Base-by-base conservation (phyloP, 768 basidiomycete species). In the Arthromyces matolae region DNA sequence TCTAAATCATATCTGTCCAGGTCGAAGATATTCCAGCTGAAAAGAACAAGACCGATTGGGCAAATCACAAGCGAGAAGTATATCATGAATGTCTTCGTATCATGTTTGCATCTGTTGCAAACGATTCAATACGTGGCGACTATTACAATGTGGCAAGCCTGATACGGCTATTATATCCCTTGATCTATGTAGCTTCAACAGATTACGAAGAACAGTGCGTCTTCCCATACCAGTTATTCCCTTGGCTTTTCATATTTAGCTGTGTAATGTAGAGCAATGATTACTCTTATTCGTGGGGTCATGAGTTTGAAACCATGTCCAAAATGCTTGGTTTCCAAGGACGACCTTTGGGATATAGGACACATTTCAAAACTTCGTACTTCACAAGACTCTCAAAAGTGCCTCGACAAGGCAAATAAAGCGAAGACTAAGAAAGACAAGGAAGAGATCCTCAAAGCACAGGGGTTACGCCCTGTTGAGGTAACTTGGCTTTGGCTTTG, bases 61-160 rank as follows among this genome's bases (percentile, higher is more conserved):
- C 60, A 0, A 66, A 61, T 7, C 62, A 65, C 42, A 74, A 75
- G 23, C 48, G 32, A 1, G 55, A 61, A 2, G 58, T 75, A 2
- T 74, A 69, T 67, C 75, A 77, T 45, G 32, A 60, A 19, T 50
- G 64, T 0, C 69, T 74, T 22, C 5, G 20, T 0, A 49, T 59
- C n/a, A 43, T 75, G 0, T 52, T 76, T 10, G 51, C 64, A 7
- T 54, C 47, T 5, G 50, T 71, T 2, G 31, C 34, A 4, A 1
- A 6, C 0, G 32, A 52, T 19, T 61, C 64, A 1, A 35, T 47
- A 4, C 53, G 38, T 0, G 67, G 68, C 1, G 45, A 19, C 9
- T 50, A 38, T 41, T 36, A 45, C 24, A 19, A 38, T 3, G 66
- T 59, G 51, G 57, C 62, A 13, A 52, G 65, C 38, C 38, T 47